Percentiles rank a stretch among this genome's conserved stretches.
Conservation (phyloP, 2,329 filamentous ascomycete genomes). For the Acephala macrosclerotiorum region DNA sequence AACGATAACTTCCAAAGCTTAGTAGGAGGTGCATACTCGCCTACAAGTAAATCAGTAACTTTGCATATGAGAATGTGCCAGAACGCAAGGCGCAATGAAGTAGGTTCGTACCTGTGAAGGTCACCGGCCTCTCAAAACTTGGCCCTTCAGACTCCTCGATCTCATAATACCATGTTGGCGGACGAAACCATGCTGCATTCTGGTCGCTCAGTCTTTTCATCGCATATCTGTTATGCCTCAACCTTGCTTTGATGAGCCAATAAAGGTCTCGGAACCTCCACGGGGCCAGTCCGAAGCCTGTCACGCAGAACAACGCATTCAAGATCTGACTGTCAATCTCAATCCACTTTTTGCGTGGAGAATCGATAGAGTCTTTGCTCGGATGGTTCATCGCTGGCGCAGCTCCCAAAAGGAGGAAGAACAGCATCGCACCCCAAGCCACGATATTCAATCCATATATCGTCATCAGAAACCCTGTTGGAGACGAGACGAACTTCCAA, state of each 20-base stretch:
- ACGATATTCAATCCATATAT: slow-evolving; percentile 83
- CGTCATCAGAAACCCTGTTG: slow-evolving; percentile 77
- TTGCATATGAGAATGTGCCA: too few species aligned
- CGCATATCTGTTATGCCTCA: slow-evolving; percentile 56
- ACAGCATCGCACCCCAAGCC: slow-evolving; percentile 92
- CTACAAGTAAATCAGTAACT: too few species aligned
- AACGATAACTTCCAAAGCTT: slow-evolving; percentile 63
- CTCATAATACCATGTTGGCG: slow-evolving; percentile 69
- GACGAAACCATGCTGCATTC: slow-evolving; percentile 76
- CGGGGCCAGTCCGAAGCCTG: slow-evolving; percentile 27
- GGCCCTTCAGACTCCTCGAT: slow-evolving; percentile 44
- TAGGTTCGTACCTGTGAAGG: slow-evolving; percentile 7
- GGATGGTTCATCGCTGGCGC: slow-evolving; percentile 75
- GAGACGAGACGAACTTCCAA: slow-evolving; percentile 76
- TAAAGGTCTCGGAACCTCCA: slow-evolving; percentile 73
- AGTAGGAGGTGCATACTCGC: slow-evolving; percentile 6
- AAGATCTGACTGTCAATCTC: slow-evolving; percentile 53
- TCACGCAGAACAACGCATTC: slow-evolving; percentile 34
- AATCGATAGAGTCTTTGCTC: slow-evolving; percentile 72
- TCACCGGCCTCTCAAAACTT: slow-evolving; percentile 6
- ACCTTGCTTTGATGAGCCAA: slow-evolving; percentile 70
- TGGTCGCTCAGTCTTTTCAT: slow-evolving; percentile 74
- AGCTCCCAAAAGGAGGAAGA: slow-evolving; percentile 79
- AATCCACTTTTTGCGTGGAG: slow-evolving; percentile 79
- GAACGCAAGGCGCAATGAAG: too few species aligned